Conservation (phyloP, 163 green algal species). For the Botryococcus braunii region DNA sequence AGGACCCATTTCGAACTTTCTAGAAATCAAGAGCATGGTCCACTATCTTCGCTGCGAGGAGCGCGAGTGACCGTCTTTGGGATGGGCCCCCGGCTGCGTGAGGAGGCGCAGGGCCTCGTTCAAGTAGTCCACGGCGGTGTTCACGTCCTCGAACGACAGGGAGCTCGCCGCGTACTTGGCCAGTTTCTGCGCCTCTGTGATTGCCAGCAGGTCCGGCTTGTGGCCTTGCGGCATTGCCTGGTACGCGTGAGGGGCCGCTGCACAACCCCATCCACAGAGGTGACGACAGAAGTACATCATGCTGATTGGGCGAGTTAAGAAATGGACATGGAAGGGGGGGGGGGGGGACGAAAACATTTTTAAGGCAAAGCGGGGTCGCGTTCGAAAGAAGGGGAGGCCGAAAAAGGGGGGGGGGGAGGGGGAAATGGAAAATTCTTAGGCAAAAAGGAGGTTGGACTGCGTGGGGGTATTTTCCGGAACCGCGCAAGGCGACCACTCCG, state of each 20-base stretch:
- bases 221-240: constrained; percentile 16
- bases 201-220: constrained; percentile 28
- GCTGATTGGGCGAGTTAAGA: not conserved
- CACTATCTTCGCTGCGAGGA: no score
- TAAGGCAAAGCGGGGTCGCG: not conserved
- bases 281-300: not conserved
- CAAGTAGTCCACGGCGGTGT: constrained; percentile 52
- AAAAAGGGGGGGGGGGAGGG: not conserved
- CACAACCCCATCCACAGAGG: no score
- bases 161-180: constrained; percentile 58
- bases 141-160: constrained; percentile 64
- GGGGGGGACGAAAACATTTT: not conserved
- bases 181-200: constrained; percentile 61
- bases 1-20: no score
- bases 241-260: no score
- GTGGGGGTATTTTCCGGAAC: no score
- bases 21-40: no score
- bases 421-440: no score
- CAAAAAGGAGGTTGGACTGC: no score
- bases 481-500: no score
- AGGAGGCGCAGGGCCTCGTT: constrained; percentile 48
- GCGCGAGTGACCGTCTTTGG: no score
- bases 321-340: not conserved
- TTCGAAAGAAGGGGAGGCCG: not conserved
- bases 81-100: no score